phyloP scores from a whole-genome alignment of 805 yeast genomes.

The Candida xyloterini region DNA sequence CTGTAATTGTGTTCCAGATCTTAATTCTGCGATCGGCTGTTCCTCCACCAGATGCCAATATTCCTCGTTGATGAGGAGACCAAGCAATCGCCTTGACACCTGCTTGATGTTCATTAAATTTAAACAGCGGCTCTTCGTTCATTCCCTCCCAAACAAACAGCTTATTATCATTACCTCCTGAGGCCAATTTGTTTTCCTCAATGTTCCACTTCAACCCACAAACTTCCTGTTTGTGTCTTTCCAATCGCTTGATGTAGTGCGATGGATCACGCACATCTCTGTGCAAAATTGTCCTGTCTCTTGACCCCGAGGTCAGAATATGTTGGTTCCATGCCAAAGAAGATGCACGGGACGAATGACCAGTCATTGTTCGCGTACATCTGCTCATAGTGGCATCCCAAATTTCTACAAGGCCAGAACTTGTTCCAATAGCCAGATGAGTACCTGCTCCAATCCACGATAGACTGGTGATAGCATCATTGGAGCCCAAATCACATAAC shows the following conservation, averaged over 20 bases:
- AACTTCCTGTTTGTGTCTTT: conserved; percentile 83
- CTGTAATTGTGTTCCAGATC: conserved; percentile 88
- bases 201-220: conserved; percentile 95
- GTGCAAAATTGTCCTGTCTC: conserved; percentile 81
- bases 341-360: conserved; percentile 81
- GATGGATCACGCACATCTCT: conserved; percentile 88
- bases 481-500: conserved; percentile 64
- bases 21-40: conserved; percentile 89
- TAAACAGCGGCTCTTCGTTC: conserved; percentile 63
- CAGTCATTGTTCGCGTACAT: conserved; percentile 88
- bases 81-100: conserved; percentile 97
- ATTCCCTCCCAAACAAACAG: conserved; percentile 86
- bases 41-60: conserved; percentile 95
- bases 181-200: conserved; percentile 86
- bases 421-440: conserved; percentile 90
- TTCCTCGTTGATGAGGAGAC: conserved; percentile 96
- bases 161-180: conserved; percentile 93
- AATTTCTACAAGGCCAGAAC: conserved; percentile 82
- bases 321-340: conserved; percentile 95
- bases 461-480: conserved; percentile 75
- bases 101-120: conserved; percentile 80
- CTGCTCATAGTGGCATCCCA: conserved; percentile 87
- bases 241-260: conserved; percentile 70
- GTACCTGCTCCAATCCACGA: conserved; percentile 95
- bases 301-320: conserved; percentile 78